phyloP scores from a whole-genome alignment of 2,329 filamentous ascomycete genomes.

The Talaromyces sp. region DNA sequence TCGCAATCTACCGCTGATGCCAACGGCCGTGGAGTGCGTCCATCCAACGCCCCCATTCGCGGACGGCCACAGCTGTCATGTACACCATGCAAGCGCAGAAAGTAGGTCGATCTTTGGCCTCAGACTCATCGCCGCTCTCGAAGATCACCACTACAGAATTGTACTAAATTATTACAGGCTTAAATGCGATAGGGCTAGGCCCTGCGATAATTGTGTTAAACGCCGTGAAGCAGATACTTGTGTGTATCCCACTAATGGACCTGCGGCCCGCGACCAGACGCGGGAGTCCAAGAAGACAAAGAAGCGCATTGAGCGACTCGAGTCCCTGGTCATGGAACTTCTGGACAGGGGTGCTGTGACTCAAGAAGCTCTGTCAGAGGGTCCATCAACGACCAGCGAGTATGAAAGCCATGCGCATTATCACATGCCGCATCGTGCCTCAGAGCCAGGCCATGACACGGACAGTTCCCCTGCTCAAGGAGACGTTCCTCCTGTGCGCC shows the following conservation, averaged over 20 bases:
- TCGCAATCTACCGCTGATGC: not conserved
- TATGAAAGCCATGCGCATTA: conserved; percentile 4
- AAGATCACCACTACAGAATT: not conserved
- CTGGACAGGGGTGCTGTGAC: not conserved
- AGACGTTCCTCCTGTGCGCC: conserved; percentile 9
- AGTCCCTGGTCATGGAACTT: conserved; percentile 14
- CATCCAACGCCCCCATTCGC: conserved; percentile 7
- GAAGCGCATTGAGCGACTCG: conserved; percentile 15
- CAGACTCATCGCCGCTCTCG: not conserved
- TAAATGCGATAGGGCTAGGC: conserved; percentile 14
- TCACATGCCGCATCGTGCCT: not conserved
- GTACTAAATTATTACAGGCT: conserved; percentile 3
- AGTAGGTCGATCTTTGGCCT: conserved; percentile 6
- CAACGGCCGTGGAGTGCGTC: conserved; percentile 2
- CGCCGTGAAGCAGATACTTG: conserved; percentile 13
- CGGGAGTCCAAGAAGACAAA: conserved; percentile 15
- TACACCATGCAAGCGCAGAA: conserved; percentile 15
- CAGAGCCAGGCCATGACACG: not conserved
- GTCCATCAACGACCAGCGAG: conserved; percentile 4
- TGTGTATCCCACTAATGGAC: conserved; percentile 11
- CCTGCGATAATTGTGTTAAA: conserved; percentile 16
- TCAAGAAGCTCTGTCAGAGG: conserved; percentile 4
- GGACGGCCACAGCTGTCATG: conserved; percentile 15
- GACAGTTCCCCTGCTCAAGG: not conserved
- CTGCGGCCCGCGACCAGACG: conserved; percentile 11